Conservation (phyloP, 2,329 filamentous ascomycete genomes). For the Epichloe gansuensis region DNA sequence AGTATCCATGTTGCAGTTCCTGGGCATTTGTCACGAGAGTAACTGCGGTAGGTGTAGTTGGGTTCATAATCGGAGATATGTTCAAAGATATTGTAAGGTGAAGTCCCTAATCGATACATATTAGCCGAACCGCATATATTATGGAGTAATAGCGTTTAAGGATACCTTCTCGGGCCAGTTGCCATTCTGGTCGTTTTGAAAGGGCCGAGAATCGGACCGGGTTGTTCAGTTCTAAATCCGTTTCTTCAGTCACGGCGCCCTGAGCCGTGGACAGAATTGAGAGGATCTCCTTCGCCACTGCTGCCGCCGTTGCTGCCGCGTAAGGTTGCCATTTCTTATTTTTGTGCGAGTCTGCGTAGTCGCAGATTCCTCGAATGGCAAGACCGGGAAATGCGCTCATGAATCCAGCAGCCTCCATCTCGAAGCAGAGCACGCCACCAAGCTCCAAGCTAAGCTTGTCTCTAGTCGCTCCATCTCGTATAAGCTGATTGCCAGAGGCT, state of each 20-base stretch:
- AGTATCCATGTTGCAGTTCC: constrained; percentile 1
- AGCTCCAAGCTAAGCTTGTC: constrained; percentile 15
- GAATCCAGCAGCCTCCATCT: no score
- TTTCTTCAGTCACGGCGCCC: background rate
- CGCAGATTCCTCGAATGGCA: constrained; percentile 27
- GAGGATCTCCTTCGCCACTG: constrained; percentile 14
- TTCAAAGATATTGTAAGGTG: background rate
- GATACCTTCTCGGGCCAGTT: background rate
- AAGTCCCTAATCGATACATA: background rate
- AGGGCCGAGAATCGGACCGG: background rate
- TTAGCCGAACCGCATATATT: background rate
- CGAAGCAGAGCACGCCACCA: no score
- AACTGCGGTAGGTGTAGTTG: background rate
- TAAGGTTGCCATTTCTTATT: constrained; percentile 24
- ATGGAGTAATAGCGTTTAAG: background rate
- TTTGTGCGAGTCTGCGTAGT: constrained; percentile 29
- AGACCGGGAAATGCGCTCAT: no score
- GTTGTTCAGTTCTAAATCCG: background rate
- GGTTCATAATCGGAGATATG: background rate
- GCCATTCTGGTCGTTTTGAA: background rate
- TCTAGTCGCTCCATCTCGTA: constrained; percentile 21
- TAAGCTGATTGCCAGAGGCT: constrained; percentile 23
- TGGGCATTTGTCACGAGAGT: background rate
- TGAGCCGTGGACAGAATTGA: background rate
- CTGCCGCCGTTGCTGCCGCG: constrained; percentile 22